Evolutionary conservation across 2,329 filamentous ascomycete species (phyloP).

Genomic region (Cladosporium sp.): DNA sequence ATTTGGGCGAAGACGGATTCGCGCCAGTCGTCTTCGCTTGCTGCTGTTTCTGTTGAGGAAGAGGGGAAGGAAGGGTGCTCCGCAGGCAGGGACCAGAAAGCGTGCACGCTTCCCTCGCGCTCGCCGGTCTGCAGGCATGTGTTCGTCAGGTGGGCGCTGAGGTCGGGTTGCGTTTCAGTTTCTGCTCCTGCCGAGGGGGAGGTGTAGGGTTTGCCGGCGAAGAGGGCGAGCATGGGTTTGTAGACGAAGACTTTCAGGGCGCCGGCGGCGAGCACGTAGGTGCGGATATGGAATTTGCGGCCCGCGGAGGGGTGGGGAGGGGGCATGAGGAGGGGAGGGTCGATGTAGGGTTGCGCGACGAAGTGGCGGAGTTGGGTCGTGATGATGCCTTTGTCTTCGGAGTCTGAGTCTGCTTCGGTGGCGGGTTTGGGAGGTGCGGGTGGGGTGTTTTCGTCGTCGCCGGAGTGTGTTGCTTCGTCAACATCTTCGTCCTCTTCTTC

Average conservation of each 20-base stretch:
- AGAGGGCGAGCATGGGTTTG: slow-evolving; percentile 86
- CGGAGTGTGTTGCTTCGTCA: slow-evolving; percentile 35
- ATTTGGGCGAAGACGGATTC: slow-evolving; percentile 69
- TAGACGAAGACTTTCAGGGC: slow-evolving; percentile 81
- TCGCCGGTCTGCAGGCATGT: slow-evolving; percentile 72
- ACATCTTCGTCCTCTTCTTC: slow-evolving; percentile 48
- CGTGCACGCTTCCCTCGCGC: slow-evolving; percentile 60
- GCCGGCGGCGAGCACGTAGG: slow-evolving; percentile 81
- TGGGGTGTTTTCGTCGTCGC: slow-evolving; percentile 23
- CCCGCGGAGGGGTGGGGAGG: slow-evolving; percentile 45
- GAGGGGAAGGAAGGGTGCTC: slow-evolving; percentile 16
- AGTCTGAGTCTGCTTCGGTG: slow-evolving; percentile 42
- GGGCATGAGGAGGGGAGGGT: slow-evolving; percentile 71
- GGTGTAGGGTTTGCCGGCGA: slow-evolving; percentile 70
- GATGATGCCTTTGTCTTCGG: slow-evolving; percentile 56
- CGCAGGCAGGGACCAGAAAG: slow-evolving; percentile 67
- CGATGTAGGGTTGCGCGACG: slow-evolving; percentile 90
- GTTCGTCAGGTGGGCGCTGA: slow-evolving; percentile 84
- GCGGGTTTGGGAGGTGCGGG: slow-evolving; percentile 4
- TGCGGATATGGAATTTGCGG: slow-evolving; percentile 91
- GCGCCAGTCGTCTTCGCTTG: slow-evolving; percentile 43
- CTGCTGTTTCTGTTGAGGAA: background rate
- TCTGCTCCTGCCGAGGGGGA: slow-evolving; percentile 50
- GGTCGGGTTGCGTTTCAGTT: slow-evolving; percentile 44
- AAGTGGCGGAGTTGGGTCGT: slow-evolving; percentile 94